Base-by-base conservation (phyloP, 768 basidiomycete species). In the Trametes cinnabarina region DNA sequence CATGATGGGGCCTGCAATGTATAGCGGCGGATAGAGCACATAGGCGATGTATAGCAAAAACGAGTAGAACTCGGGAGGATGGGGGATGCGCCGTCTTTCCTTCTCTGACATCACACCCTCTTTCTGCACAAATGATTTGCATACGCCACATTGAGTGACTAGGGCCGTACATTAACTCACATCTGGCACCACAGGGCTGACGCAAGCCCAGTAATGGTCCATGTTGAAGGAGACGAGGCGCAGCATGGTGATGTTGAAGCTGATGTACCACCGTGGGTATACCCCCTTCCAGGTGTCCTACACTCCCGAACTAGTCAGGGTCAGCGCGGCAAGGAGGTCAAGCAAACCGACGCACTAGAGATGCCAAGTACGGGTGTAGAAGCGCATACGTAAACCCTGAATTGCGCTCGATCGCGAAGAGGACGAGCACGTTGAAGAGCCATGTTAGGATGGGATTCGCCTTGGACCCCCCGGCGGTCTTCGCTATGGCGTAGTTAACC, bases 161-260 rank as follows among this genome's bases (percentile, higher is more conserved):
- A 2, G 6, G 4, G 23, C 19, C 2, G 20, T 26, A 8, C 15
- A 10, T 34, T 17, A 3, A 71, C 77, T 61, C 58, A 83, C 85
- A 67, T 85, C 77, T 35, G 67, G 47, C 15, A 72, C 64, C n/a
- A 69, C 72, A 22, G 66, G 65, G 4, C 70, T 63, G 12, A 70
- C 76, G 63, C 77, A 83, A 4, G 91, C 83, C 95, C 95, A 98
- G 65, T 92, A 84, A 67, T 88, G 88, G 69, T 99, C 97, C 84
- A 96, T 85, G 60, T 86, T 89, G 76, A 94, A 99, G 0, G 94
- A 95, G 6, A 99, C 79, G 14, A 98, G 79, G 30, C 96, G 84
- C 40, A 98, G 79, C 89, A 95, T 95, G 2, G 94, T 94, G 64
- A 98, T 94, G 71, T 98, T 98, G 78, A 96, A 98, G 64, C 77